phyloP scores from a whole-genome alignment of 1,284 basidiomycete species.

The Tylopilus sp. region DNA sequence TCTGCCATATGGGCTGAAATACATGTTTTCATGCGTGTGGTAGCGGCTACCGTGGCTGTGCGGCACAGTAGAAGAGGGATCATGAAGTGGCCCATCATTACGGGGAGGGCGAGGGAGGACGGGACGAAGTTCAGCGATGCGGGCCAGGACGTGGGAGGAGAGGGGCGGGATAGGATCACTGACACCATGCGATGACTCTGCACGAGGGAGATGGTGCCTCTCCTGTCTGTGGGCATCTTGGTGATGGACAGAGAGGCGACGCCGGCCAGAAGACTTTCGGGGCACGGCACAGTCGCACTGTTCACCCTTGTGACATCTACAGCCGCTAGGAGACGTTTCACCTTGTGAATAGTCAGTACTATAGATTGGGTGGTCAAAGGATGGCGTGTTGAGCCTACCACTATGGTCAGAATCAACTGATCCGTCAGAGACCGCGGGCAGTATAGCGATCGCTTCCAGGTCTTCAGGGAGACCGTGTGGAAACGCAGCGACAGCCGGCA shows the following conservation, averaged over 20 bases:
- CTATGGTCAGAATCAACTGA: constrained; percentile 47
- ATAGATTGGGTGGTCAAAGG: constrained; percentile 27
- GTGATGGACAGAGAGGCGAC: constrained; percentile 32
- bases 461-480: constrained; percentile 63
- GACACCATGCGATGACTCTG: constrained; percentile 12
- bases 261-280: constrained; percentile 28
- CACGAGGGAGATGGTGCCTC: constrained; percentile 20
- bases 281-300: constrained; percentile 57
- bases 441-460: constrained; percentile 57
- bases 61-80: constrained; percentile 38
- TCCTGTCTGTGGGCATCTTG: constrained; percentile 29
- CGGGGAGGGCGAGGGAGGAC: constrained; percentile 48
- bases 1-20: constrained; percentile 59
- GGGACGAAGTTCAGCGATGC: constrained; percentile 53
- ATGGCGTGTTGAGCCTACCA: constrained; percentile 38
- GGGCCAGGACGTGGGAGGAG: constrained; percentile 45
- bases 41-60: constrained; percentile 38
- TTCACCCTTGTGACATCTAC: constrained; percentile 42
- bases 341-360: constrained; percentile 36
- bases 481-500: constrained; percentile 63
- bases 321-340: constrained; percentile 43
- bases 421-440: constrained; percentile 40
- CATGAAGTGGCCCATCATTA: constrained; percentile 36
- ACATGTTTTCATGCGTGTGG: constrained; percentile 42
- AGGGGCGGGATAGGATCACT: constrained; percentile 18